Conservation (phyloP, 768 basidiomycete species). For the Auricularia cornea region DNA sequence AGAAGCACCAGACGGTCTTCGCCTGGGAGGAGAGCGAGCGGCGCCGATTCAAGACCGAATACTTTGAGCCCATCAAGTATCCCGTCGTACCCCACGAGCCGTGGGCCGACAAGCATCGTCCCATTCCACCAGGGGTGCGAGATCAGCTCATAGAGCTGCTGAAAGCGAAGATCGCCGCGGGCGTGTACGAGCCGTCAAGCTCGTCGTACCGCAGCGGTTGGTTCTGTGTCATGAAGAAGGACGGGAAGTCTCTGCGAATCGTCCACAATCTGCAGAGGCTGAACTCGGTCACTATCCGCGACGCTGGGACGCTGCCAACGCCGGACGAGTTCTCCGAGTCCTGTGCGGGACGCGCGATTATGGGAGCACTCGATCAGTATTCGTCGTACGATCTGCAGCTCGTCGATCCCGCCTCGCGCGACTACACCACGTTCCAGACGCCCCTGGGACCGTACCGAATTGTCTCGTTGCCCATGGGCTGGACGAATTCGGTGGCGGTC, state of each 20-base stretch:
- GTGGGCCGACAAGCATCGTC: slow-evolving; percentile 25
- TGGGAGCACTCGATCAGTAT: slow-evolving; percentile 8
- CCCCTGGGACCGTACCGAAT: slow-evolving; percentile 7
- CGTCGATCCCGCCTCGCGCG: slow-evolving; percentile 8
- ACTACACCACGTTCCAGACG: slow-evolving; percentile 14
- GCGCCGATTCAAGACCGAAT: slow-evolving; percentile 8
- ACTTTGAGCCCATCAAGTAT: slow-evolving; percentile 25
- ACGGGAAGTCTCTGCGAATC: slow-evolving; percentile 14
- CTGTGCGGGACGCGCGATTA: slow-evolving; percentile 10
- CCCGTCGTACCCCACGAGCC: slow-evolving; percentile 30
- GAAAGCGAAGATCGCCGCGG: slow-evolving; percentile 24
- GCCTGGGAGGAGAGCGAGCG: slow-evolving; percentile 7
- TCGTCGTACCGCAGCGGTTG: slow-evolving; percentile 28
- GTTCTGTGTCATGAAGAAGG: slow-evolving; percentile 33
- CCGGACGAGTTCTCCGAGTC: slow-evolving; percentile 14
- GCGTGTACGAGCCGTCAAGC: slow-evolving; percentile 30
- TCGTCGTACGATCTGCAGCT: slow-evolving; percentile 11
- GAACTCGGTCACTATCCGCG: slow-evolving; percentile 14
- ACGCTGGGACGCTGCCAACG: slow-evolving; percentile 10
- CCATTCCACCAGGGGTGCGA: slow-evolving; percentile 27
- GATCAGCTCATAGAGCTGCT: slow-evolving; percentile 24
- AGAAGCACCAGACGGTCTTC: slow-evolving; percentile 1
- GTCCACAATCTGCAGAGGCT: slow-evolving; percentile 20
- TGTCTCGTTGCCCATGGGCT: slow-evolving; percentile 8
- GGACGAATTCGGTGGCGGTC: slow-evolving; percentile 7